Evolutionary conservation across 73 alveolate genomes (phyloP).

Genomic region (Tetrahymena thermophila): DNA sequence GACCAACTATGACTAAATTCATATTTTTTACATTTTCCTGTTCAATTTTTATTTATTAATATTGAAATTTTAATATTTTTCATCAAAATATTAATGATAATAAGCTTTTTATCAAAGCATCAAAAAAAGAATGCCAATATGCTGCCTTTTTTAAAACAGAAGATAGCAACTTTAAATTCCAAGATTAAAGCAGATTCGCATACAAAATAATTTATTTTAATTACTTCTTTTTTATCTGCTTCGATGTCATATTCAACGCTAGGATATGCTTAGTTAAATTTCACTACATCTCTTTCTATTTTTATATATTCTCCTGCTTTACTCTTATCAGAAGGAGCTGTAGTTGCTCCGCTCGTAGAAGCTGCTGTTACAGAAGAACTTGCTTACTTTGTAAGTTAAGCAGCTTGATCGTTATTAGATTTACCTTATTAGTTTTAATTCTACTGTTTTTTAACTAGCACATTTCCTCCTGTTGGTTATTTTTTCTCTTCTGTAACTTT

Average conservation of each 20-base stretch:
- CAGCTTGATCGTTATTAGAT: not conserved
- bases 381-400: not conserved
- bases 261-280: not conserved
- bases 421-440: not conserved
- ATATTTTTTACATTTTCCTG: not conserved
- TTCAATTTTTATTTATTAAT: not conserved
- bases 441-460: not conserved
- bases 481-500: not conserved
- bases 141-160: not conserved
- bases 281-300: not conserved
- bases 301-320: not conserved
- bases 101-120: not conserved
- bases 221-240: not conserved
- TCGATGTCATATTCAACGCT: not conserved
- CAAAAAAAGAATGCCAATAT: not conserved
- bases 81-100: not conserved
- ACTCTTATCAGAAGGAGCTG: not conserved
- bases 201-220: not conserved
- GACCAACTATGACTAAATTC: slow-evolving; percentile 16
- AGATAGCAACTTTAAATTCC: not conserved
- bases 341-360: not conserved
- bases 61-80: not conserved
- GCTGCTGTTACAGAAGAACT: not conserved
- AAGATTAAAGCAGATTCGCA: not conserved
- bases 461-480: not conserved